Conservation (phyloP, 2,329 filamentous ascomycete genomes). For the Leptosphaerulina australis region DNA sequence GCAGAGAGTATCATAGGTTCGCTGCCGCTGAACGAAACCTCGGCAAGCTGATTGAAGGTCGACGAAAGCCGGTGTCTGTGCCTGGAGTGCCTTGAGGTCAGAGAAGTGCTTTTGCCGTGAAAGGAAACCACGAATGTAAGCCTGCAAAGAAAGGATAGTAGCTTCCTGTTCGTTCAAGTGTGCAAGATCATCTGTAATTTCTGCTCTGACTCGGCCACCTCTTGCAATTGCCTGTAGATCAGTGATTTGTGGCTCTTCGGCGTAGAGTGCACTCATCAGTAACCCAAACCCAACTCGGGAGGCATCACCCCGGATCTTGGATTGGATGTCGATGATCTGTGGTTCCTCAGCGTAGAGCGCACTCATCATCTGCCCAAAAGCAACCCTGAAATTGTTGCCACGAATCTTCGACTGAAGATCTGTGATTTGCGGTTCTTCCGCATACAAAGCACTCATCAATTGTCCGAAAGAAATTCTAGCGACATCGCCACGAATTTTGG, state of each 20-base stretch:
- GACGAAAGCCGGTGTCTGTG: conserved; percentile 62
- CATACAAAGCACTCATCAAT: conserved; percentile 41
- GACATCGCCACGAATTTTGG: conserved; percentile 51
- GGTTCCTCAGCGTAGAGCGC: conserved; percentile 41
- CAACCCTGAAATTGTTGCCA: conserved; percentile 37
- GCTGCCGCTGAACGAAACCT: conserved; percentile 68
- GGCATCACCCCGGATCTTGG: conserved; percentile 49
- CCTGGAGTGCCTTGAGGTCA: conserved; percentile 61
- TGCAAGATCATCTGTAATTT: conserved; percentile 40
- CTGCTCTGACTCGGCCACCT: conserved; percentile 42
- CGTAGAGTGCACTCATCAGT: conserved; percentile 40
- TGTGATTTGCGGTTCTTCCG: conserved; percentile 40
- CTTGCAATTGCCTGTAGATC: conserved; percentile 52
- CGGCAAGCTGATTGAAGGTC: conserved; percentile 71
- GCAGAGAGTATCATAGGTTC: conserved; percentile 67
- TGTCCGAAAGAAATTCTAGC: conserved; percentile 34
- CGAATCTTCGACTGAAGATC: conserved; percentile 56
- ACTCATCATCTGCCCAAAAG: conserved; percentile 39
- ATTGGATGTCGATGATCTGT: conserved; percentile 50
- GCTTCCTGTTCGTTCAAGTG: conserved; percentile 54
- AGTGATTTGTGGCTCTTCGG: conserved; percentile 38
- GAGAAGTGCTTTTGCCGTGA: conserved; percentile 52
- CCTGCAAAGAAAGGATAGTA: conserved; percentile 58
- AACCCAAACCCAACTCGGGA: conserved; percentile 32
- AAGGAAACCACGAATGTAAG: conserved; percentile 57